A percentile compares a stretch with the other conserved stretches of the same genome.
phyloP scores from a whole-genome alignment of 2,329 filamentous ascomycete species.

The Aspergillus fructus region DNA sequence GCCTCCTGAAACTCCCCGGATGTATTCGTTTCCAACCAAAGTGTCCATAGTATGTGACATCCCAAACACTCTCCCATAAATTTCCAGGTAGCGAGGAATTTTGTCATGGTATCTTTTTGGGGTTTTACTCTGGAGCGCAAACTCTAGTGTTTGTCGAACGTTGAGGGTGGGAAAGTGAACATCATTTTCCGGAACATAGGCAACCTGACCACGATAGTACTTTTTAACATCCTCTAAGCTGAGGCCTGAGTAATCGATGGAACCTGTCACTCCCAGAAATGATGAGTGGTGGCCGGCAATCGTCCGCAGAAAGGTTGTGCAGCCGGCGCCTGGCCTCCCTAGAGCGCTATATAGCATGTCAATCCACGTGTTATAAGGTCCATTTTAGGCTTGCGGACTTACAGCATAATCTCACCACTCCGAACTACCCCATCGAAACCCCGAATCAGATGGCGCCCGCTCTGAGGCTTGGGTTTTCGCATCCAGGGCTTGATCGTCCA shows the following conservation, averaged over 20 bases:
- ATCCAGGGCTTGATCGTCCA: conserved; percentile 51
- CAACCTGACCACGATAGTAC: conserved; percentile 67
- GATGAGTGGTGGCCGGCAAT: conserved; percentile 65
- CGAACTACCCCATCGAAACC: conserved; percentile 66
- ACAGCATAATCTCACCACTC: conserved; percentile 66
- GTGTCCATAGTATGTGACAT: conserved; percentile 71
- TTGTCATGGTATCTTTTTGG: conserved; percentile 60
- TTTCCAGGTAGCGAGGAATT: conserved; percentile 64
- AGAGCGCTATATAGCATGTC: conserved; percentile 46
- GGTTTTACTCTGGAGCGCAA: conserved; percentile 69
- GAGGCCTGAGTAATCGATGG: conserved; percentile 68
- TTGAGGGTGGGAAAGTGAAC: conserved; percentile 68
- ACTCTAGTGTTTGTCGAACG: conserved; percentile 70
- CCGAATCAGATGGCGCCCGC: conserved; percentile 56
- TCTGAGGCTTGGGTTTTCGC: conserved; percentile 41
- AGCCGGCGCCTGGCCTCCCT: conserved; percentile 68
- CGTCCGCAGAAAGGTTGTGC: conserved; percentile 70
- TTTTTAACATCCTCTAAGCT: conserved; percentile 62
- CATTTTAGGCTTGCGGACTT: conserved; percentile 14
- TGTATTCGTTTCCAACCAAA: conserved; percentile 55
- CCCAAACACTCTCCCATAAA: conserved; percentile 70
- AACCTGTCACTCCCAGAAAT: conserved; percentile 64
- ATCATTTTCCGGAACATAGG: conserved; percentile 72
- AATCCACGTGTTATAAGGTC: neutral
- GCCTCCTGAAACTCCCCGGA: conserved; percentile 68